Evolutionary conservation across 1,139 yeast genomes (phyloP), one percentile per base, ranked within the genome.

Genomic region (Pneumocystis wakefieldiae): DNA sequence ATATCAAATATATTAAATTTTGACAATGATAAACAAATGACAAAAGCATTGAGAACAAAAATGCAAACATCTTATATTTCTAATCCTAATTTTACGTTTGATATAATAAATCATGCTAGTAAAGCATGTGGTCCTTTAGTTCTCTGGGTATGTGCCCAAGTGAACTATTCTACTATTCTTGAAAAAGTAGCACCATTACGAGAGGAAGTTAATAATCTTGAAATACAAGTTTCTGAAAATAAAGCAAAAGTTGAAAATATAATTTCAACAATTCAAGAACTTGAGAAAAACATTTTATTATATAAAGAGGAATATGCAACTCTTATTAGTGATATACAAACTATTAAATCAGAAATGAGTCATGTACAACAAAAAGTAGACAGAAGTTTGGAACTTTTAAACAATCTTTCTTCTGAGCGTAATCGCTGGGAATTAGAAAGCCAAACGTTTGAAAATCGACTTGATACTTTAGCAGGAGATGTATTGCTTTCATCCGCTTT

Each of bases 121-220:
- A 89, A 87, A 71, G 97, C 97, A 0, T 90, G 97, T 76, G 97
- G 97, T 0, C 98, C 98, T 0, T 76, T 92, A 61, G 73, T 87
- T 37, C 85, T 84, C 67, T 92, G 98, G 98, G 94, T 90, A 0
- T 79, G 80, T 65, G 97, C 97, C 0, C 97, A 92, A 68, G 78
- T 90, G 32, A 76, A 79, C 5, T 91, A 86, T 70, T 81, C 94
- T 0, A 72, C 81, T 2, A 86, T 89, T 53, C 75, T 89, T 59
- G 85, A 86, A 60, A 80, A 79, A 59, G 82, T 91, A 38, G 88
- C 83, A 0, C 98, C 98, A 0, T 74, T 92, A 69, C 77, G 84
- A 66, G 78, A 78, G 12, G 96, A 90, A 69, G 88, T 90, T 2
- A 70, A 69, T 10, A 70, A 68, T 1, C 76, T 91, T 10, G 94